These are phyloP conservation scores for Triticum aestivum DNA, from an alignment of 176 grass and related monocot species.

Conservation along the genomic window DNA sequence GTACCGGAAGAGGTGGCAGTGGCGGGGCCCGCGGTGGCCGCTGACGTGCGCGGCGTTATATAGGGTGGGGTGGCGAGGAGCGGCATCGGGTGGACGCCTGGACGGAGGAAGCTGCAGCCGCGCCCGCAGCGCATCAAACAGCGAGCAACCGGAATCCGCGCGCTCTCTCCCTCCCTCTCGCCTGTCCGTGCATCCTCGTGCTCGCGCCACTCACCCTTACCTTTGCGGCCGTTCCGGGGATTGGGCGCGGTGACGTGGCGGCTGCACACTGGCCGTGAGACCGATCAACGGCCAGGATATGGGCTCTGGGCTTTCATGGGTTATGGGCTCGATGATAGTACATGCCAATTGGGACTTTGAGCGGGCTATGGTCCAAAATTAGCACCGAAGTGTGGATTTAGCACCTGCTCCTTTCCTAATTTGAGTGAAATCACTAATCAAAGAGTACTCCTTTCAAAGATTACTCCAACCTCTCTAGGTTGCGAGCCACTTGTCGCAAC, in stretches of 20 bases:
- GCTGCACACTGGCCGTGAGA: neutral
- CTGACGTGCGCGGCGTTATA: conserved; percentile 2
- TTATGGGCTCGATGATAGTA: no score
- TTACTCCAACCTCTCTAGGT: no score
- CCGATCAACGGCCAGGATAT: no score
- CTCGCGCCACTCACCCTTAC: neutral
- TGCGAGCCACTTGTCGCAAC: no score
- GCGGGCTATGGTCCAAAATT: no score
- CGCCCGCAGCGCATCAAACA: conserved; percentile 3
- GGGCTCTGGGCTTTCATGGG: no score
- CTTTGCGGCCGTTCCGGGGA: neutral
- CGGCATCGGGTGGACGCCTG: conserved; percentile 28
- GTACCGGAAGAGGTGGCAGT: neutral
- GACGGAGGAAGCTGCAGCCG: conserved; percentile 10
- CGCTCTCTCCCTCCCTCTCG: neutral
- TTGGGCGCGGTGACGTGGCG: neutral
- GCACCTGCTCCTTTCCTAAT: no score
- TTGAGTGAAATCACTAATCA: no score
- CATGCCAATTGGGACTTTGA: no score
- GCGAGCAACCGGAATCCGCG: neutral
- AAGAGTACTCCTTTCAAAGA: no score
- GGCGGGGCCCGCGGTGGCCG: neutral
- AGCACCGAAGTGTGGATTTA: no score
- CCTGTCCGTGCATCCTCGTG: neutral
- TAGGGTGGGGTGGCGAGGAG: conserved; percentile 32